A percentile compares a stretch with the other conserved stretches of the same genome.
Conservation (phyloP, 1,284 basidiomycete species). For the Fistulina hepatica region DNA sequence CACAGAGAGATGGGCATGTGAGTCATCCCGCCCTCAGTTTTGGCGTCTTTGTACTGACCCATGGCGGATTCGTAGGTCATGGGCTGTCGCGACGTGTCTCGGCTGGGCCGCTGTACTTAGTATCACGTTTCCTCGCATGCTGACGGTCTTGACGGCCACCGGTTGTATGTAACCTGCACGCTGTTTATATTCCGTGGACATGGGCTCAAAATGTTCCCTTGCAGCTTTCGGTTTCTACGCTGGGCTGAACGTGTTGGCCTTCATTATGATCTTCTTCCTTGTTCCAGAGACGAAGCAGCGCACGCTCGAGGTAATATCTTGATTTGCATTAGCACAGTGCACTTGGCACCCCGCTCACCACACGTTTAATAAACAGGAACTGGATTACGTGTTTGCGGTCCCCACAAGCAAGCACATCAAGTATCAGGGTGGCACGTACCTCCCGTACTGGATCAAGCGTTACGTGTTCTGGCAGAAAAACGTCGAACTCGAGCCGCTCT, state of each 20-base stretch:
- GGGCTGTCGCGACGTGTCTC: constrained; percentile 7
- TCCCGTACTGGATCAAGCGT: constrained; percentile 54
- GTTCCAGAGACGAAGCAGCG: constrained; percentile 64
- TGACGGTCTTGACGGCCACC: constrained; percentile 9
- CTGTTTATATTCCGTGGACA: background rate
- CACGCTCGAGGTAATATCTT: constrained; percentile 51
- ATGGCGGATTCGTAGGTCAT: constrained; percentile 1
- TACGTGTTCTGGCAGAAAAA: constrained; percentile 36
- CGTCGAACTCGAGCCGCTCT: constrained; percentile 34
- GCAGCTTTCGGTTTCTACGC: constrained; percentile 47
- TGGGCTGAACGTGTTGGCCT: constrained; percentile 40
- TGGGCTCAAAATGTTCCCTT: constrained; percentile 10
- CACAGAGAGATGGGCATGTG: constrained; percentile 45
- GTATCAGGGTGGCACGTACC: constrained; percentile 43
- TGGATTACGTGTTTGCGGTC: constrained; percentile 53
- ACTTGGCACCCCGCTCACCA: constrained; percentile 12
- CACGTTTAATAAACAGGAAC: constrained; percentile 28
- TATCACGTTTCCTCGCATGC: constrained; percentile 50
- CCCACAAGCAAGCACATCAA: constrained; percentile 42
- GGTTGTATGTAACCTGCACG: background rate
- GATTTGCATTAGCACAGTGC: constrained; percentile 22
- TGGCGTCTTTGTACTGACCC: constrained; percentile 12
- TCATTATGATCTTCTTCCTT: constrained; percentile 44
- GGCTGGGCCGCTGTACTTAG: constrained; percentile 42
- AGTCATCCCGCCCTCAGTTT: constrained; percentile 10